Evolutionary conservation across 2,329 filamentous ascomycete species (phyloP), one percentile per base, ranked within the genome.

Genomic region (Trichoderma koningii): DNA sequence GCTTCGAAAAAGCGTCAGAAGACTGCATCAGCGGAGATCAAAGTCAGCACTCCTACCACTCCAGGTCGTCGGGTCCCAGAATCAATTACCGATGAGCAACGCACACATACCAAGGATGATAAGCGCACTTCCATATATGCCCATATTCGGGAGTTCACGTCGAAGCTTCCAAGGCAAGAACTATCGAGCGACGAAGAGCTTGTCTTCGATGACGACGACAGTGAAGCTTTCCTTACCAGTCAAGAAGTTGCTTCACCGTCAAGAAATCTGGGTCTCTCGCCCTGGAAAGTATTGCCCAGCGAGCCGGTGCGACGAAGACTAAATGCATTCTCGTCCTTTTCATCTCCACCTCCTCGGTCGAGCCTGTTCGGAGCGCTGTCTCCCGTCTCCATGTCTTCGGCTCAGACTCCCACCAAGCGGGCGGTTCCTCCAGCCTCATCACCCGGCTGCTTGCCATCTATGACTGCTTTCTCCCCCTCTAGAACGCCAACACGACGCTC

Each of bases 81-180:
- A 34, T 47, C n/a, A 14, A 30, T 23, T 19, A 9, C 19, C 17
- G 19, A 19, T 14, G 23, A 55, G 17, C 44, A 30, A 19, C 26
- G 15, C 41, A n/a, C n/a, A 23, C 47, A 28, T 7, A 30, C 26
- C 42, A 34, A 34, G 23, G n/a, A 26, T 30, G 34, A 14, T 45
- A 5, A 14, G 3, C 5, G 28, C 28, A 38, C 7, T 23, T 26
- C 60, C 7, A 63, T 63, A 41, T 63, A 63, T 38, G 53, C 50
- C 3, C 60, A 63, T 34, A 63, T 63, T 38, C 50, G 60, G 28
- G 60, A 47, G 41, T 50, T 63, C 14, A 63, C 60, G 2, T 63
- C 50, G 28, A 45, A 47, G 38, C 42, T 63, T 7, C 50, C 60
- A 45, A 28, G 41, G 3, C 60, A 63, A 30, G 41, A 38, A 9